Percentiles rank a stretch among this genome's conserved stretches.
Conservation (phyloP, 768 basidiomycete genomes). For the Mycena crocata region DNA sequence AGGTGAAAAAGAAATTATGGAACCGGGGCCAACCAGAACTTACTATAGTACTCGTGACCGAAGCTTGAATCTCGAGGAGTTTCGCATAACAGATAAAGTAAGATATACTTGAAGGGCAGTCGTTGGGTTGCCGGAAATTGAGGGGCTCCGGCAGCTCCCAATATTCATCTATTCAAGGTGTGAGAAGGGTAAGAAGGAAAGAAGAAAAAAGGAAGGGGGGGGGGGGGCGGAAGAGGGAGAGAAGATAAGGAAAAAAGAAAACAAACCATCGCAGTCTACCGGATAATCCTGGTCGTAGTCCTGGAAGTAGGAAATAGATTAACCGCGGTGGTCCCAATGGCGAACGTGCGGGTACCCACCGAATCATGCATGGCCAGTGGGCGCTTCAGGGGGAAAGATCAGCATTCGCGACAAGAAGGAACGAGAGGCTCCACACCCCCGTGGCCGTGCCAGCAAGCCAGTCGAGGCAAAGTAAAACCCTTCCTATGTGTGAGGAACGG, state of each 20-base stretch:
- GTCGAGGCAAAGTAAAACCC: constrained; percentile 65
- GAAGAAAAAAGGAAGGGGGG: too few relatives aligned
- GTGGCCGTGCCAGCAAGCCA: constrained; percentile 61
- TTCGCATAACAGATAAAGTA: constrained; percentile 68
- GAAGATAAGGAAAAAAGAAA: too few relatives aligned
- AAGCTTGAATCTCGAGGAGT: constrained; percentile 71
- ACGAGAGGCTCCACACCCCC: neutral
- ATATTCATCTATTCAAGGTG: too few relatives aligned
- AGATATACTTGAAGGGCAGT: constrained; percentile 63
- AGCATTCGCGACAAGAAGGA: neutral
- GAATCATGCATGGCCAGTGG: constrained; percentile 80
- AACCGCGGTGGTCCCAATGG: too few relatives aligned
- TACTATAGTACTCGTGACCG: constrained; percentile 70
- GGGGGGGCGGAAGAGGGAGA: too few relatives aligned
- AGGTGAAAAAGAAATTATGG: neutral
- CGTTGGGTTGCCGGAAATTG: constrained; percentile 73
- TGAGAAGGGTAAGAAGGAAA: too few relatives aligned
- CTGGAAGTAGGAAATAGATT: too few relatives aligned
- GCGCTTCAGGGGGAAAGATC: constrained; percentile 53
- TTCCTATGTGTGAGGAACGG: constrained; percentile 34
- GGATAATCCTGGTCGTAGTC: constrained; percentile 80
- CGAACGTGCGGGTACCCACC: too few relatives aligned
- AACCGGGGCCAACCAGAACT: constrained; percentile 31
- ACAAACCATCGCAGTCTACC: constrained; percentile 69
- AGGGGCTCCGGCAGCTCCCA: constrained; percentile 74